phyloP scores from a whole-genome alignment of 176 grass and related monocot species.

The Oryza rufipogon region DNA sequence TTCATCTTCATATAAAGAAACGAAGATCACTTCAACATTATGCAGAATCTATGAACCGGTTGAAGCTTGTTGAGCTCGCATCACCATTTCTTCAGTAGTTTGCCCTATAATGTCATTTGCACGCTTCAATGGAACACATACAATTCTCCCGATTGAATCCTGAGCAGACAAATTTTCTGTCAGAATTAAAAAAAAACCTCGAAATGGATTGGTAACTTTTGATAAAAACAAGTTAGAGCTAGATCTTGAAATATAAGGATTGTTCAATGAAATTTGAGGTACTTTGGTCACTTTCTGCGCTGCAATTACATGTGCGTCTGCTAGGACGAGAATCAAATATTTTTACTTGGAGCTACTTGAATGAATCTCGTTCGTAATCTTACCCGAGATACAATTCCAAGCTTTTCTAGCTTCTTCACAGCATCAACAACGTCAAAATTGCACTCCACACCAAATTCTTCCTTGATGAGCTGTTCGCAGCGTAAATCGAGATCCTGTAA shows the following conservation, averaged over 20 bases:
- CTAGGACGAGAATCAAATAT: background rate
- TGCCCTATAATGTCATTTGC: slow-evolving; percentile 92
- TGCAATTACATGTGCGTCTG: background rate
- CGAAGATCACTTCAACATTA: background rate
- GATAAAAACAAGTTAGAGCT: background rate
- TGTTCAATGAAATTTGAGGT: background rate
- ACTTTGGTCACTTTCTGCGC: background rate
- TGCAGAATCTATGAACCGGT: slow-evolving; percentile 25
- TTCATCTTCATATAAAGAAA: background rate
- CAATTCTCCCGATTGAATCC: slow-evolving; percentile 73
- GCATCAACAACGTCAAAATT: slow-evolving; percentile 93
- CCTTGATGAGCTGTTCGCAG: slow-evolving; percentile 85
- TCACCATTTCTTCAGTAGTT: slow-evolving; percentile 91
- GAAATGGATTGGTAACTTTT: background rate
- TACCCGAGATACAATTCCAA: slow-evolving; percentile 91
- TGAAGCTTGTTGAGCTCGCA: slow-evolving; percentile 54
- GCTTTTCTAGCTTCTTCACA: slow-evolving; percentile 85
- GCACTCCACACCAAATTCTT: slow-evolving; percentile 71
- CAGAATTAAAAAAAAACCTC: background rate
- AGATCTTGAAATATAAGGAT: background rate
- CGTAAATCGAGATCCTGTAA: slow-evolving; percentile 79
- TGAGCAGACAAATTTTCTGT: slow-evolving; percentile 33
- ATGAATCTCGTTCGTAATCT: slow-evolving; percentile 13
- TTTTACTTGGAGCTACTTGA: background rate
- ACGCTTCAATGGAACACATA: slow-evolving; percentile 69